phyloP scores from a whole-genome alignment of 2,329 filamentous ascomycete species.

The Exophiala dermatitidis region DNA sequence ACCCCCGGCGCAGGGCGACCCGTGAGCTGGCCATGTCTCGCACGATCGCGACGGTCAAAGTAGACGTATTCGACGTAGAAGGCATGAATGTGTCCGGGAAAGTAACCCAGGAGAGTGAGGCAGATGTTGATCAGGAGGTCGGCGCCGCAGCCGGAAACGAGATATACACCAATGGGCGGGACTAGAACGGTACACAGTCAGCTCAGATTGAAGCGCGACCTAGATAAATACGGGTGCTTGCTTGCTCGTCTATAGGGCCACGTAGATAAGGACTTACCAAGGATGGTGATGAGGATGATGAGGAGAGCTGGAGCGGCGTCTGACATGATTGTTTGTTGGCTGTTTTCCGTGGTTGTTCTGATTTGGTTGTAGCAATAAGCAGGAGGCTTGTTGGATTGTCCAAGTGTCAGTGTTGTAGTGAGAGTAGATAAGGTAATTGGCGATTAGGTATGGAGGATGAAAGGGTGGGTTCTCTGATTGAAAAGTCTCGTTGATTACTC shows the following conservation, averaged over 20 bases:
- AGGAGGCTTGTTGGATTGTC: no score
- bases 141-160: conserved; percentile 79
- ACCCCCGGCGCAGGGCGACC: conserved; percentile 22
- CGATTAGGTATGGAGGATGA: no score
- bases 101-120: conserved; percentile 67
- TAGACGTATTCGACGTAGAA: conserved; percentile 29
- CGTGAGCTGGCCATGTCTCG: conserved; percentile 21
- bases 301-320: conserved; percentile 26
- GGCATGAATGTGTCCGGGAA: conserved; percentile 43
- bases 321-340: conserved; percentile 15
- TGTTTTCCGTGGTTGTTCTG: not conserved
- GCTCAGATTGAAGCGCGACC: not conserved
- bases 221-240: no score
- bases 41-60: conserved; percentile 26
- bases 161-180: conserved; percentile 84
- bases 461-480: no score
- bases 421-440: no score
- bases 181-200: conserved; percentile 33
- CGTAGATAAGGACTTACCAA: conserved; percentile 15
- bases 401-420: no score
- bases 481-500: no score
- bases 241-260: not conserved
- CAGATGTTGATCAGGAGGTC: conserved; percentile 89
- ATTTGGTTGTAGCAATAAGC: not conserved
- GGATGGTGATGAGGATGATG: conserved; percentile 27